Base-by-base conservation (phyloP, 495 filamentous ascomycete species). In the Daldinia decipiens region DNA sequence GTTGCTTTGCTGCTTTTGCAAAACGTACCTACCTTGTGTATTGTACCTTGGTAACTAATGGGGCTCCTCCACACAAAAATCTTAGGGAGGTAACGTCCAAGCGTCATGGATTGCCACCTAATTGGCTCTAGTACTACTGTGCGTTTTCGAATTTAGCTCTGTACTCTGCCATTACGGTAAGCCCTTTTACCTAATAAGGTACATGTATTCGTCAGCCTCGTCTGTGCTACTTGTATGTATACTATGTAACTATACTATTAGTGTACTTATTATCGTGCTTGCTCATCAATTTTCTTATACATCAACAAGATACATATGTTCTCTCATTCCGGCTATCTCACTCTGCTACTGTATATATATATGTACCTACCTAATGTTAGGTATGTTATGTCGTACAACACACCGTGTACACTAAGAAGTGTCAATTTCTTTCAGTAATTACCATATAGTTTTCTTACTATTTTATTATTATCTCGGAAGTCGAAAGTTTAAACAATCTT, bases 41-140 rank as follows among this genome's bases (percentile, higher is more conserved):
- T 15, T 1, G 32, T 34, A 47, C 40, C 7, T 21, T 7, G 1
- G 40, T 47, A 21, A 21, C 17, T 60, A 51, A 59, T 45, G 43
- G 43, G 55, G 58, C 8, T 47, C 62, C 65, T 72, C 70, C 70
- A 61, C 70, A 72, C 54, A 64, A 68, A 67, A 68, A 62, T 29
- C 27, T 31, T 53, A 29, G 15, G 50, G 31, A 45, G 53, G 27
- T 68, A 53, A 50, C 43, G 65, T 66, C 70, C 61, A 68, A 73
- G 70, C 70, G 65, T 73, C 56, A 62, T 73, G 29, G 56, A 62
- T 57, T 62, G 2, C 21, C 36, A 6, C 65, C 43, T 65, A 50
- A 73, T 72, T 70, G 50, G 70, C 32, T 39, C 39, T 38, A 59
- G 15, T 27, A 5, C 26, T 31, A 73, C 72, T 21, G 62, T 73